Base-by-base conservation (phyloP, 768 basidiomycete species). In the Lactifluus piperatus region DNA sequence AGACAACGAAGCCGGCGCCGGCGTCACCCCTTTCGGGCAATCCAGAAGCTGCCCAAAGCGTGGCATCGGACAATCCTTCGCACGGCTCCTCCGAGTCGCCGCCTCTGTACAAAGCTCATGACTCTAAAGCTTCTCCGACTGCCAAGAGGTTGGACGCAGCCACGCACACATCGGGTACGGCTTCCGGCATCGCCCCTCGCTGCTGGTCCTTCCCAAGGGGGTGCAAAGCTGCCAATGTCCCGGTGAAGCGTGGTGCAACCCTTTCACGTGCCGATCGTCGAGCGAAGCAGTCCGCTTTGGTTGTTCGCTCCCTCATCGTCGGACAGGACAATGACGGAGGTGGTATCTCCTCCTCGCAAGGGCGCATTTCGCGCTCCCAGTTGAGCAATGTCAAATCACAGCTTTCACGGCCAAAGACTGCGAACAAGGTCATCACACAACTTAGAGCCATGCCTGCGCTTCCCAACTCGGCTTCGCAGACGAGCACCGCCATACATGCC, bases 381-480 rank as follows among this genome's bases (percentile, higher is more conserved):
- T 59, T 90, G 24, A 77, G 72, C 64, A 84, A 82, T 65, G 76
- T 88, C 66, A 91, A 88, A 69, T 72, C 82, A 1, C 79, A 84
- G 68, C 81, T 92, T 27, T 73, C 81, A 62, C 68, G 84, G 45
- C 81, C 85, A 20, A 84, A 85, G 69, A 74, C 78, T 14, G 89
- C 88, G 22, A 81, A 81, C 68, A 82, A 79, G 66, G 75, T 92
- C 58, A 88, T 91, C 61, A 75, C 79, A n/a, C 82, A 90, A 49
- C 76, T 92, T 14, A 82, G 80, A 41, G 65, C 72, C 8, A 75
- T 91, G 41, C 81, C 90, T n/a, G 72, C 76, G 4, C 69, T 74
- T 9, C 72, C 75, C 49, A 68, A 67, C 24, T 65, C 69, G 10
- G 39, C 56, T 29, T 63, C 54, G 13, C 63, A 57, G 50, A 67